Evolutionary conservation across 768 basidiomycete genomes (phyloP).

Genomic region (Pleurotus pulmonarius): DNA sequence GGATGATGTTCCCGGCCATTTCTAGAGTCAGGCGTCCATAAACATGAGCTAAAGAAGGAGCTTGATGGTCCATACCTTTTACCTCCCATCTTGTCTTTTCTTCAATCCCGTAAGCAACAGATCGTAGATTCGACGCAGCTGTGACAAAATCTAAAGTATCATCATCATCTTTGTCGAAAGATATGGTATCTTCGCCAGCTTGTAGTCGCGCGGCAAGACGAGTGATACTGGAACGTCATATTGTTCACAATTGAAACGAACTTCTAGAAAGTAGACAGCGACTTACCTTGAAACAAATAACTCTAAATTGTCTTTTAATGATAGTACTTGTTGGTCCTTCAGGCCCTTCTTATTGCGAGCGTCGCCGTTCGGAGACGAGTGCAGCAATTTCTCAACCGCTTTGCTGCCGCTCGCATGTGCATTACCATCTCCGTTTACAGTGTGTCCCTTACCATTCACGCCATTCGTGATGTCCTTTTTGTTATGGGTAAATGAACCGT

Average conservation of each 20-base stretch:
- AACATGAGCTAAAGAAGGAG: neutral
- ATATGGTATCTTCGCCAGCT: constrained; percentile 65
- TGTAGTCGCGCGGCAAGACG: constrained; percentile 68
- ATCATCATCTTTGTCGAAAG: constrained; percentile 98
- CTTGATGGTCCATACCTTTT: constrained; percentile 62
- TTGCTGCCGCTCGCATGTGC: constrained; percentile 16
- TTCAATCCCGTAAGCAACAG: constrained; percentile 84
- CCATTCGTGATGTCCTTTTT: constrained; percentile 17
- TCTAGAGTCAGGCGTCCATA: constrained; percentile 41
- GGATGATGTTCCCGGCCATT: constrained; percentile 99
- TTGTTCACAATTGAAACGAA: neutral
- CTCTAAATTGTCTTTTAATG: constrained; percentile 74
- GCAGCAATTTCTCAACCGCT: constrained; percentile 13
- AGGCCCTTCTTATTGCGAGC: constrained; percentile 31
- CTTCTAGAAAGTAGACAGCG: neutral
- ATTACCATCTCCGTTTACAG: constrained; percentile 13
- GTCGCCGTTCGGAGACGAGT: constrained; percentile 5
- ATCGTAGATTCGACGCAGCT: constrained; percentile 89
- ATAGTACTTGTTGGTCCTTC: constrained; percentile 79
- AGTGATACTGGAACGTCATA: constrained; percentile 56
- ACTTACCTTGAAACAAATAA: constrained; percentile 83
- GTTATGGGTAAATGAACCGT: constrained; percentile 52
- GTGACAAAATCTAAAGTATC: constrained; percentile 97
- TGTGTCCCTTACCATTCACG: constrained; percentile 8
- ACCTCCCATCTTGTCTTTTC: constrained; percentile 94